Conservation (phyloP, 345 rosid genomes). For the Hibiscus trionum region DNA sequence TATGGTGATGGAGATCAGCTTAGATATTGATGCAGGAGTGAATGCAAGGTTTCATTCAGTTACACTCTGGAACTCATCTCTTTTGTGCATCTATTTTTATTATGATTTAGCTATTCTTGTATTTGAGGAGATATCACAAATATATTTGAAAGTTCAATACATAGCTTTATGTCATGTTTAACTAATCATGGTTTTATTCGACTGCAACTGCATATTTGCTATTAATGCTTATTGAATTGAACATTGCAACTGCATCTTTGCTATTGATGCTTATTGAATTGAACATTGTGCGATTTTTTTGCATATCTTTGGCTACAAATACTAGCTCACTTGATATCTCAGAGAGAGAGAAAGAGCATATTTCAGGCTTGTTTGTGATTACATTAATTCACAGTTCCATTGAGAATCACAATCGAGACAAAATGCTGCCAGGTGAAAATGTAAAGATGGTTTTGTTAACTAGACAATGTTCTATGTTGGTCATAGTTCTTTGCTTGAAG, state of each 20-base stretch:
- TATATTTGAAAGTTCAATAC: neutral
- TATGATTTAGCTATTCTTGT: neutral
- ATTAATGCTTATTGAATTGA: no score
- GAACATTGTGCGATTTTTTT: neutral
- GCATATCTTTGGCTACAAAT: neutral
- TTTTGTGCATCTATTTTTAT: neutral
- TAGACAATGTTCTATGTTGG: slow-evolving; percentile 15
- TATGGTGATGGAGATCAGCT: slow-evolving; percentile 12
- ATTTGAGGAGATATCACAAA: neutral
- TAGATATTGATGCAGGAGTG: slow-evolving; percentile 4
- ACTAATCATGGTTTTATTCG: neutral
- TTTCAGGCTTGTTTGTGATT: neutral
- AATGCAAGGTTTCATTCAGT: slow-evolving; percentile 3
- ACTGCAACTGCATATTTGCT: no score
- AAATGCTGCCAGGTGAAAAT: neutral
- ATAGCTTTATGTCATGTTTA: neutral
- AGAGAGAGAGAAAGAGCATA: neutral
- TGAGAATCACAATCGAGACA: neutral
- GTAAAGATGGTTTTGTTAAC: neutral
- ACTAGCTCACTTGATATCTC: neutral
- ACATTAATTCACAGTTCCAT: neutral
- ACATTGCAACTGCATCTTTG: neutral
- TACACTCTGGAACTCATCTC: neutral
- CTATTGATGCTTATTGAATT: neutral
- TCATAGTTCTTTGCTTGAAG: slow-evolving; percentile 37